Percentiles rank a stretch among this genome's conserved stretches.
Evolutionary conservation across 129 eudicot species (phyloP).

Genomic region (Flaveria trinervia): DNA sequence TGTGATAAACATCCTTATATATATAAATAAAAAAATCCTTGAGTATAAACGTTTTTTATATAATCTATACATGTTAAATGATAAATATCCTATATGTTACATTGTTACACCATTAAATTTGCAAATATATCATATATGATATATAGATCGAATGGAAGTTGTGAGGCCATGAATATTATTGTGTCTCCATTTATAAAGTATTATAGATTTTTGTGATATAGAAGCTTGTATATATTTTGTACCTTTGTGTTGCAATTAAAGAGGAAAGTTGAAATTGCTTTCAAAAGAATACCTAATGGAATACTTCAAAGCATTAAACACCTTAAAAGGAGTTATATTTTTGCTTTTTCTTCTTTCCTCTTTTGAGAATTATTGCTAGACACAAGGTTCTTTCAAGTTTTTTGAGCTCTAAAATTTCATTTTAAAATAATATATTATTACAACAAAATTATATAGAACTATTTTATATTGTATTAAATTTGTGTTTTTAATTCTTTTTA

Average conservation of each 20-base stretch:
- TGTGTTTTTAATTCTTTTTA: too few relatives aligned
- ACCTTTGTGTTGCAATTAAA: constrained; percentile 37
- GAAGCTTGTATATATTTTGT: constrained; percentile 42
- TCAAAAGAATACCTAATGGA: constrained; percentile 43
- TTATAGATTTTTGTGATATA: constrained; percentile 7
- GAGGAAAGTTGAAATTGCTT: constrained; percentile 62
- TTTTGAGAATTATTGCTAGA: constrained; percentile 38
- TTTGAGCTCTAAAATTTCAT: background rate
- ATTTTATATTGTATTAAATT: too few relatives aligned
- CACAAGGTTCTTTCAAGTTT: constrained; percentile 14
- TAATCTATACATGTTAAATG: too few relatives aligned
- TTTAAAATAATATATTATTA: too few relatives aligned
- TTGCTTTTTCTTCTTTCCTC: constrained; percentile 38
- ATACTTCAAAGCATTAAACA: constrained; percentile 47
- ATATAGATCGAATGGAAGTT: background rate
- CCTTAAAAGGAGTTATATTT: constrained; percentile 45
- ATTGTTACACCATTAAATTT: background rate
- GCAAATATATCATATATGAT: background rate
- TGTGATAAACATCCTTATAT: background rate
- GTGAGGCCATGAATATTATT: background rate
- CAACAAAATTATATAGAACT: too few relatives aligned
- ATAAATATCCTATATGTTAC: background rate
- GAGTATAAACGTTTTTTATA: too few relatives aligned
- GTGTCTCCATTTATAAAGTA: background rate
- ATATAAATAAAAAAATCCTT: background rate